Evolutionary conservation across 768 basidiomycete genomes (phyloP), one percentile per base, ranked within the genome.

Genomic region (Suillus spraguei): DNA sequence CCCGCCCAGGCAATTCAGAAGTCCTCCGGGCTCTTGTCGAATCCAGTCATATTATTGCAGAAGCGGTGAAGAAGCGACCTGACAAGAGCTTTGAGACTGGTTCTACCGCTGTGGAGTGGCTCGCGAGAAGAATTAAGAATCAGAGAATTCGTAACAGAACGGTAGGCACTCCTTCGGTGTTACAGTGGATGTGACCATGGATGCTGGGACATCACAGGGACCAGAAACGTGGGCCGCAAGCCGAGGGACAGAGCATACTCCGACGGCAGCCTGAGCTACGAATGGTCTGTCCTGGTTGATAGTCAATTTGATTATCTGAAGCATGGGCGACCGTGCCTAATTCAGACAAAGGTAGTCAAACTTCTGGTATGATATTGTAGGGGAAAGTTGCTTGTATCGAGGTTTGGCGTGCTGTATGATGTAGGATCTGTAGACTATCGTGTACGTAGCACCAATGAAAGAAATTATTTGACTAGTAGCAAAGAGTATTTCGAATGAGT

Each of bases 1-100:
- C 82, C 0, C 80, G 90, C n/a, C 89, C 88, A 0, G 83, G 82
- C 10, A 81, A 88, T 68, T 77, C 79, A 1, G 74, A 81, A 42
- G 63, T 79, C 1, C 81, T 90, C 10, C 80, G 78, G 5, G 82
- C 88, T 2, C 74, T 89, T 8, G 72, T 78, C 0, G 80, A 85
- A 36, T 78, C 83, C 6, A 89, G 87, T 61, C 66, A 76, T 0
- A 60, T 82, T 2, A 82, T 90, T 20, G 82, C 84, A 0, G 78
- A 81, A 2, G 77, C 81, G 3, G 75, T 76, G 20, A 67, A 64
- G 9, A 72, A 72, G 8, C 67, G 66, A 5, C 74, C 78, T 0
- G 82, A 80, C 22, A 76, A 69, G 78, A 73, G 71, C 61, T 79
- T 72, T 55, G 63, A 76, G 35, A 78, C 76, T 1, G 74, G 72